Percentiles rank a stretch among this genome's conserved stretches.
phyloP scores from a whole-genome alignment of 805 yeast genomes.

The Suhomyces prunicola region DNA sequence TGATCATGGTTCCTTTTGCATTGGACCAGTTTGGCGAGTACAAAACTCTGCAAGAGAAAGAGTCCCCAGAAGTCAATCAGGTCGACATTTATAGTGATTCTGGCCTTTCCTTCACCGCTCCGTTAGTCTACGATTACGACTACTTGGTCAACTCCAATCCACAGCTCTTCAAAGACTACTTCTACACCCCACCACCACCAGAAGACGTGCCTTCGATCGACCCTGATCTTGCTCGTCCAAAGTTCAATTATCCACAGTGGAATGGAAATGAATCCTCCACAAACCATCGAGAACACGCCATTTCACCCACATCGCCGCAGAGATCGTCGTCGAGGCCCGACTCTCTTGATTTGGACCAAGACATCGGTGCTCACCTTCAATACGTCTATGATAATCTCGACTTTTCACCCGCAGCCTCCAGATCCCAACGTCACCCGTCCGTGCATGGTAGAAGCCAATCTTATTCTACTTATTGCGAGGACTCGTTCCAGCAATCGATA shows the following conservation, averaged over 20 bases:
- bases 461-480: conserved; percentile 16
- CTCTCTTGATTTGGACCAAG: conserved; percentile 1
- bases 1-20: conserved; percentile 60
- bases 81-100: not conserved
- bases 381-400: conserved; percentile 22
- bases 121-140: conserved; percentile 42
- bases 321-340: conserved; percentile 7
- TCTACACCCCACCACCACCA: conserved; percentile 28
- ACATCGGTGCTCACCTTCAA: conserved; percentile 11
- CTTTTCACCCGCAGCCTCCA: not conserved
- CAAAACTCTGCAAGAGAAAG: conserved; percentile 1
- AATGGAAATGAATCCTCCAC: not conserved
- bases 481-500: conserved; percentile 27
- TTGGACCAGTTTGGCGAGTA: conserved; percentile 38
- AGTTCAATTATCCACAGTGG: conserved; percentile 22
- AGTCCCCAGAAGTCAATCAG: not conserved
- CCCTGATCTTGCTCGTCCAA: conserved; percentile 14
- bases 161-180: conserved; percentile 33
- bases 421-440: not conserved
- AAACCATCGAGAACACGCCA: not conserved
- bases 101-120: conserved; percentile 15
- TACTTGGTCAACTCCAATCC: conserved; percentile 37
- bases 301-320: conserved; percentile 16
- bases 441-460: conserved; percentile 4
- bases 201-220: conserved; percentile 3